phyloP scores from a whole-genome alignment of 768 basidiomycete species.

The Psilocybe cyanescens region DNA sequence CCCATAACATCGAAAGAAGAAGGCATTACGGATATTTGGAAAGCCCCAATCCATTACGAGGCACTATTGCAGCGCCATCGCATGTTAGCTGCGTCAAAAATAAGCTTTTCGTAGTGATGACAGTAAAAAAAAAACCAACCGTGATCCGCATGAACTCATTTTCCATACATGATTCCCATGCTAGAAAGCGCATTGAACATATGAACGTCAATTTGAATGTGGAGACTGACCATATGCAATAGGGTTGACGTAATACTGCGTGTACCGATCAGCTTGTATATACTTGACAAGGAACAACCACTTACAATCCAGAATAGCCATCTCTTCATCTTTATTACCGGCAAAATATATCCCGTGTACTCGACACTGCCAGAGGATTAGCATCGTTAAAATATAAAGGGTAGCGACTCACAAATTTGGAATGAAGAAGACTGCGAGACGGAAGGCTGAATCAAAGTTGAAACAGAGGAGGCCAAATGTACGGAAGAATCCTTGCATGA shows the following conservation, averaged over 20 bases:
- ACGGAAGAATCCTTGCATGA: conserved; percentile 88
- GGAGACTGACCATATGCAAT: conserved; percentile 59
- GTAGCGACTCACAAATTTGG: conserved; percentile 61
- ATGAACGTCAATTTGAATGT: not conserved
- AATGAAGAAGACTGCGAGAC: conserved; percentile 67
- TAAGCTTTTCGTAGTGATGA: not conserved
- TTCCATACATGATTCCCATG: conserved; percentile 79
- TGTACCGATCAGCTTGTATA: not conserved
- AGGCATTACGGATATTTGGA: conserved; percentile 61
- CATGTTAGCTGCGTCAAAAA: conserved; percentile 55
- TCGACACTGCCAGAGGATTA: conserved; percentile 41
- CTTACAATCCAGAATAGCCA: conserved; percentile 88
- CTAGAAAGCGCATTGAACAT: conserved; percentile 31
- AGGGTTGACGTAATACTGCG: conserved; percentile 78
- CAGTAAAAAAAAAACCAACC: conserved; percentile 41
- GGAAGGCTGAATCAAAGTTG: conserved; percentile 50
- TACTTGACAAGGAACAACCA: conserved; percentile 9
- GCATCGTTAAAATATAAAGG: not conserved
- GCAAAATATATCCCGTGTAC: conserved; percentile 75
- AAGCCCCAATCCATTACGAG: conserved; percentile 60
- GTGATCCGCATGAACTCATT: conserved; percentile 82
- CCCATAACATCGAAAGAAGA: not conserved
- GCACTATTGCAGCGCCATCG: conserved; percentile 66
- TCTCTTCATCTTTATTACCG: conserved; percentile 69
- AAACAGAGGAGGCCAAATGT: conserved; percentile 61